These are phyloP conservation scores for Aspergillus sp. DNA, from an alignment of 2,329 filamentous ascomycete species.

Conservation along the genomic window DNA sequence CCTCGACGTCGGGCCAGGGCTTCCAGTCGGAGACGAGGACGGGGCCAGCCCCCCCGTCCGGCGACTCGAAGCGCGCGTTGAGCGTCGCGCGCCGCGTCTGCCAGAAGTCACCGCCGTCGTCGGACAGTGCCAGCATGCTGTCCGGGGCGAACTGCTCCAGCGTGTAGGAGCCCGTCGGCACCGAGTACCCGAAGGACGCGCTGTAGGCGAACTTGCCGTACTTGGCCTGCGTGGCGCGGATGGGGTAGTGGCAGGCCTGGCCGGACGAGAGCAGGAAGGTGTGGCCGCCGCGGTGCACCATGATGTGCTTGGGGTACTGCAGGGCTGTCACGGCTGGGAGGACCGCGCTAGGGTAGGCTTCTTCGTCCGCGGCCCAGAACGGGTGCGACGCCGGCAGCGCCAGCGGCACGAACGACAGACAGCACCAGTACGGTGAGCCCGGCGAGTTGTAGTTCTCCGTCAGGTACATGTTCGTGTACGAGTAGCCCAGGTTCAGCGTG, in stretches of 20 bases:
- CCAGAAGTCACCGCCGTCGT: constrained; percentile 77
- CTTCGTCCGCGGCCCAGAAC: constrained; percentile 71
- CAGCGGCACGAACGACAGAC: constrained; percentile 72
- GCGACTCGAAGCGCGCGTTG: constrained; percentile 61
- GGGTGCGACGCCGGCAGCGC: constrained; percentile 68
- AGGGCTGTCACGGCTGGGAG: constrained; percentile 63
- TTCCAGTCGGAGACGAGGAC: constrained; percentile 69
- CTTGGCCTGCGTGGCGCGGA: constrained; percentile 79
- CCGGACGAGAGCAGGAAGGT: constrained; percentile 73
- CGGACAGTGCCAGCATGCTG: constrained; percentile 72
- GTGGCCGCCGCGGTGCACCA: constrained; percentile 69
- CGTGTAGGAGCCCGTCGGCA: constrained; percentile 72
- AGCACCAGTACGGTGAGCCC: constrained; percentile 72
- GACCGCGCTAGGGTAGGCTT: constrained; percentile 55
- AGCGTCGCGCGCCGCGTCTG: constrained; percentile 70
- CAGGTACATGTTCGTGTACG: constrained; percentile 78
- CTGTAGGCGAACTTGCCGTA: constrained; percentile 79
- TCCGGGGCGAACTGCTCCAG: constrained; percentile 76
- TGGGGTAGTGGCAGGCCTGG: constrained; percentile 78
- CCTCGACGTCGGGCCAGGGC: constrained; percentile 61
- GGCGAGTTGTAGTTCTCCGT: constrained; percentile 84
- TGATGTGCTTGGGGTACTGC: constrained; percentile 70
- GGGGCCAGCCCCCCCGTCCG: constrained; percentile 47
- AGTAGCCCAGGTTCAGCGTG: constrained; percentile 73
- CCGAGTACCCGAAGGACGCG: constrained; percentile 72